Conservation (phyloP, 2,329 filamentous ascomycete genomes). For the Trichoderma sp. region DNA sequence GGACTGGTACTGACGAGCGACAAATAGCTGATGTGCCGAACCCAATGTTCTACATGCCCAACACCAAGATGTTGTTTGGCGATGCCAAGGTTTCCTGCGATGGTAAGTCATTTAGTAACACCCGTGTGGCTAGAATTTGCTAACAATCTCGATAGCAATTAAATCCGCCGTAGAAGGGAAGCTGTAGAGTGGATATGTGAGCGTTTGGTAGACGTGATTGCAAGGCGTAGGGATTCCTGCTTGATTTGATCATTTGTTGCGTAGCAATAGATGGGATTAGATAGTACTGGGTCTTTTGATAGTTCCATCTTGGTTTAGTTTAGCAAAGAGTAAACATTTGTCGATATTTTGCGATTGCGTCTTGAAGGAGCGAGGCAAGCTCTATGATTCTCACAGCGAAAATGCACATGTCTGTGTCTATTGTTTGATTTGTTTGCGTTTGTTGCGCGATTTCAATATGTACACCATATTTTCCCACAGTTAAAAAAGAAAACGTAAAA, state of each 20-base stretch:
- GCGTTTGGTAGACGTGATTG: not conserved
- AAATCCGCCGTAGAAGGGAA: slow-evolving; percentile 42
- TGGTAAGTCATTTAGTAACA: slow-evolving; percentile 47
- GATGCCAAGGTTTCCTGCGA: slow-evolving; percentile 84
- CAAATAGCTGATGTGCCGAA: slow-evolving; percentile 77
- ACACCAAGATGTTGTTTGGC: slow-evolving; percentile 87
- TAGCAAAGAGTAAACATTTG: not conserved
- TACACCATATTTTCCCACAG: slow-evolving; percentile 28
- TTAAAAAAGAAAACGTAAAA: not conserved
- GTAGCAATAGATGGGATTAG: slow-evolving; percentile 20
- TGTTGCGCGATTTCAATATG: slow-evolving; percentile 27
- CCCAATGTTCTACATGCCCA: slow-evolving; percentile 90
- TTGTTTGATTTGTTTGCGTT: slow-evolving; percentile 2
- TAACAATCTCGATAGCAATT: slow-evolving; percentile 37
- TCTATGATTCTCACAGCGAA: not conserved
- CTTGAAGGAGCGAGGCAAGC: not conserved
- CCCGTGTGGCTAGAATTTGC: not conserved
- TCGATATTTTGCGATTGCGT: not conserved
- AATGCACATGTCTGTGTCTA: not conserved
- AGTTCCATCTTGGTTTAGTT: not conserved
- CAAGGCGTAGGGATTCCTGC: slow-evolving; percentile 12
- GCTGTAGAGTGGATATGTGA: slow-evolving; percentile 21
- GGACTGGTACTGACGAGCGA: slow-evolving; percentile 22
- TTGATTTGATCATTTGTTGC: slow-evolving; percentile 20
- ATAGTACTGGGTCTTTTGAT: slow-evolving; percentile 4